Evolutionary conservation across 805 yeast species (phyloP), one percentile per base, ranked within the genome.

Genomic region (Pichia deserticola): DNA sequence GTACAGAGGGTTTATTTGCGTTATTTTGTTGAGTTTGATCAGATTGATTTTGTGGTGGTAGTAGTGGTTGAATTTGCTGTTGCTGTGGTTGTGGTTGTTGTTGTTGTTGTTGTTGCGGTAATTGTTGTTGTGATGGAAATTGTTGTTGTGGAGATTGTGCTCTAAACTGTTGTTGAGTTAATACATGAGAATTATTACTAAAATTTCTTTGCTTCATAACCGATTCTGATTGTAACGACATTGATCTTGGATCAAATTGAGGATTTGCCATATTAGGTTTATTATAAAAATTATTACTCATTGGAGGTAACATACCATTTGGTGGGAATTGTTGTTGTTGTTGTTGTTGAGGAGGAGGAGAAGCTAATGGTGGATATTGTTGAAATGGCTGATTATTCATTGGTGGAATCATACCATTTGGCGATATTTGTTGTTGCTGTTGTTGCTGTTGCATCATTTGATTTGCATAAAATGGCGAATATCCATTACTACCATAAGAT

Each of bases 51-150:
- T 32, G 43, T 36, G 5, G 20, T 28, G 15, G 32, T 13, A 25
- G 30, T 9, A 36, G 15, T 13, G 32, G 35, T 12, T 5, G 40
- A 13, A 36, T 29, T 9, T 36, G 40, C 9, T 42, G 52, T 55
- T 20, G 5, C 29, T 32, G n/a, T 11, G 11, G 25, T 20, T 62
- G 58, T 52, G 67, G 32, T 53, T 48, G 64, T 36, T 46, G 48
- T 13, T 36, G 56, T 15, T 40, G 36, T 13, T 45, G 50, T 8
- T 51, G 57, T 20, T 20, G 20, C 20, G 2, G 20, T 20, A 3
- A 3, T 20, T 2, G 20, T 2, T 2, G 3, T 20, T 20, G 20
- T 20, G 2, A 3, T 20, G 2, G 20, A 2, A 3, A 20, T 20
- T 20, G 20, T 20, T 20, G 20, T 20, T 20, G 20, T 20, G 20